Evolutionary conservation across 768 basidiomycete genomes (phyloP).

Genomic region (Leccinum variicolor): DNA sequence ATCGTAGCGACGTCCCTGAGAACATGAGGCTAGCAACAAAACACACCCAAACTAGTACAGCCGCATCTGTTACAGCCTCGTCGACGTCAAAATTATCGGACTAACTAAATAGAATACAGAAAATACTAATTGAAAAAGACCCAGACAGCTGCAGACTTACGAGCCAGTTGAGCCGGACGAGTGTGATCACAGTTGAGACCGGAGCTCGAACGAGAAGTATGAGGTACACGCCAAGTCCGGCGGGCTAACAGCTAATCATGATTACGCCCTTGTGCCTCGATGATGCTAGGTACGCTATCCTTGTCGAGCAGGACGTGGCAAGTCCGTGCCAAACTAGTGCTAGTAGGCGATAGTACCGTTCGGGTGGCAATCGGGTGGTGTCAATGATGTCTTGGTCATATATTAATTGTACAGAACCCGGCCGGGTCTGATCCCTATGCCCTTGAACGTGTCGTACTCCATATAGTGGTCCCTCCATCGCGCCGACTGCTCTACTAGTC

Average conservation of each 20-base stretch:
- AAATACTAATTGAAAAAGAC: too few species aligned
- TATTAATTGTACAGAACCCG: background rate
- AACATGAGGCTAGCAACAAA: background rate
- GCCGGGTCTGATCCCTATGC: background rate
- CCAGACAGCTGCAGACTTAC: too few species aligned
- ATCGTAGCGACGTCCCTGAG: conserved; percentile 1
- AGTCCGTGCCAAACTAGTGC: background rate
- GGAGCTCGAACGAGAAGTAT: too few species aligned
- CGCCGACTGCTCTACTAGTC: background rate
- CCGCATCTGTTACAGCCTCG: background rate
- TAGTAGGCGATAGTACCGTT: background rate
- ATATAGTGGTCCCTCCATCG: background rate
- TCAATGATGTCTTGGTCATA: background rate
- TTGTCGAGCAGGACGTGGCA: background rate
- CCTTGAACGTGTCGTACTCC: conserved; percentile 4
- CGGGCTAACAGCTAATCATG: too few species aligned
- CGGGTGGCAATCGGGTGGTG: background rate
- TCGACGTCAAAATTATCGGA: too few species aligned
- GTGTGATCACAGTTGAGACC: too few species aligned
- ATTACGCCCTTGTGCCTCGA: too few species aligned
- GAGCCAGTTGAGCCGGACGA: too few species aligned
- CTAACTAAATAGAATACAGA: too few species aligned
- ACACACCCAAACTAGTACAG: background rate
- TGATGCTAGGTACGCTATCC: background rate
- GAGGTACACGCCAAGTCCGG: too few species aligned